Base-by-base conservation (phyloP, 164 flowering plant genomes). In the Berberis thunbergii region DNA sequence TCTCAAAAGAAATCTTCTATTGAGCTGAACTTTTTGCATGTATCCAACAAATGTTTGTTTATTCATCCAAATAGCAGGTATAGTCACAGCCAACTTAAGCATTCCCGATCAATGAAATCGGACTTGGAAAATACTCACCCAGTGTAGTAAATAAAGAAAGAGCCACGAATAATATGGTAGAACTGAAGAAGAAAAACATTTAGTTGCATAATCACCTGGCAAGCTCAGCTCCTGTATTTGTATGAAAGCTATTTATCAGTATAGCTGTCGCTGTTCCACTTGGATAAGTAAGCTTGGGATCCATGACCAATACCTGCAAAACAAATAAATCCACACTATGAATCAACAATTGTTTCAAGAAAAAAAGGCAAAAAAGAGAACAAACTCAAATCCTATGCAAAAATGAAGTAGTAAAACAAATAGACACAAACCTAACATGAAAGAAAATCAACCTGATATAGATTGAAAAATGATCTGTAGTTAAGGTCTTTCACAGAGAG, bases 261-360 rank as follows among this genome's bases (percentile, higher is more conserved):
- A 87, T 83, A 49, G 97, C 98, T 13, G 98, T 94, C 48, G 97
- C 98, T 45, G 98, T 94, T 50, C 97, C 98, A 75, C 98, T 91
- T 4, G 98, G 98, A 67, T 88, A 94, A 39, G 97, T 90, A 64
- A 94, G 95, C 78, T 88, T 87, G 78, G 86, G 87, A 64, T 88
- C 95, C 85, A 94, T 59, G 60, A 91, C 87, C 97, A 91, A 88
- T 63, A 90, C 85, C 98, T 93, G 69, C 43, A 61, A 56, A 57
- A 53, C 5, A 61, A 49, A 7, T 44, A 41, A 6, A 54, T 38
- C 4, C 13, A 52, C 13, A 52, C 1, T 49, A 49, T 6, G 8
- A 49, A 6, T 49, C 8, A 49, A 11, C 11, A 49, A 49, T 49
- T 6, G 11, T 49, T 49, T 49, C 52, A 49, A 11, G 6, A 49